Conservation (phyloP, 768 basidiomycete genomes). For the Rhodosporidiobolus sp. region DNA sequence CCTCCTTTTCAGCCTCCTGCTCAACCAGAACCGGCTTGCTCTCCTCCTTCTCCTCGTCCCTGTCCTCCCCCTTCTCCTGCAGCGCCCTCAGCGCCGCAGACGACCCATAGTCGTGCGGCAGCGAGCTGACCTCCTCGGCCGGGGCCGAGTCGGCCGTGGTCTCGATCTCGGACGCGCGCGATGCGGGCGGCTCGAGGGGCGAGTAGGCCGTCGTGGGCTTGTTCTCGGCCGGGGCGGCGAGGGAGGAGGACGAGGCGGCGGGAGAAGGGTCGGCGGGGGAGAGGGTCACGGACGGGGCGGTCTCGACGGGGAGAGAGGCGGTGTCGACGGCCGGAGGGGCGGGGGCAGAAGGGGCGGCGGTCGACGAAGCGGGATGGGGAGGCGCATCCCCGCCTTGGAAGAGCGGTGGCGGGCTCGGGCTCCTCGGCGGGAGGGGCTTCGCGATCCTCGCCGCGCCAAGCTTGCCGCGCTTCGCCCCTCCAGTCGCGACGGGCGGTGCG, state of each 20-base stretch:
- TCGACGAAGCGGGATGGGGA: not conserved
- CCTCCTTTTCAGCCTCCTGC: slow-evolving; percentile 1
- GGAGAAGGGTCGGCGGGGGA: too few species aligned
- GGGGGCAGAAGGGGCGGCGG: not conserved
- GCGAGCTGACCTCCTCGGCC: not conserved
- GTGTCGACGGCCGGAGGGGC: not conserved
- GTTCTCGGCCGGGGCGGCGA: not conserved
- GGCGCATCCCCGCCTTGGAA: slow-evolving; percentile 22
- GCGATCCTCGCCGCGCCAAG: slow-evolving; percentile 22
- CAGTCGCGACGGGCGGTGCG: not conserved
- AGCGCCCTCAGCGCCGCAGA: not conserved
- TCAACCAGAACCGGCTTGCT: not conserved
- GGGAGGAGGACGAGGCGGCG: not conserved
- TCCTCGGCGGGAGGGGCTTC: slow-evolving; percentile 3
- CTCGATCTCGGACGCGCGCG: not conserved
- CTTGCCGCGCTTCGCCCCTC: slow-evolving; percentile 13
- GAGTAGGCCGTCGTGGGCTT: not conserved
- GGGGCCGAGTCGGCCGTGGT: not conserved
- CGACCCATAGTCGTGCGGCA: not conserved
- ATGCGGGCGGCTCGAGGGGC: not conserved
- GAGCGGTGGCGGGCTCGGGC: slow-evolving; percentile 25
- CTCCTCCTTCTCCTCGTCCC: not conserved
- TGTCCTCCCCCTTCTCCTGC: not conserved
- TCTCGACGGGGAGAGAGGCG: not conserved
- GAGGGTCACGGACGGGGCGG: not conserved